phyloP scores from a whole-genome alignment of 306 rosid genomes.

The Ceratonia siliqua region DNA sequence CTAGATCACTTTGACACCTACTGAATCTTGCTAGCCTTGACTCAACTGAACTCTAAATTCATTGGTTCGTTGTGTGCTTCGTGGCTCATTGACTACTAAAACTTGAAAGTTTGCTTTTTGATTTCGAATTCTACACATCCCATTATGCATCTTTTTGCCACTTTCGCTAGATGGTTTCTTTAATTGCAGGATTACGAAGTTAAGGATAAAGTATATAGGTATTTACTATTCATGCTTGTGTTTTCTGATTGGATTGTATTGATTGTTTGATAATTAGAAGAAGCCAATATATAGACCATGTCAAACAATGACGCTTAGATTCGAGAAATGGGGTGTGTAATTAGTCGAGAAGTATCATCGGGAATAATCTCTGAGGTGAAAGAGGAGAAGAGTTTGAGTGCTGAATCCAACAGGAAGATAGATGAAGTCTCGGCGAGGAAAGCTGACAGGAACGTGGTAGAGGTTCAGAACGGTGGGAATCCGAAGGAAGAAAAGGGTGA shows the following conservation, averaged over 20 bases:
- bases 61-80: not conserved
- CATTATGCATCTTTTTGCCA: slow-evolving; percentile 21
- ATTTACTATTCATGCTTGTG: not conserved
- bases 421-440: slow-evolving; percentile 57
- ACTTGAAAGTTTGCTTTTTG: slow-evolving; percentile 14
- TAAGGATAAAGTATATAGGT: not conserved
- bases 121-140: slow-evolving; percentile 28
- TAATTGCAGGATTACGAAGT: slow-evolving; percentile 21
- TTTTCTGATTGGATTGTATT: slow-evolving; percentile 40
- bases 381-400: slow-evolving; percentile 56
- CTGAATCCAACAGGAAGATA: slow-evolving; percentile 52
- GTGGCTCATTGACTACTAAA: slow-evolving; percentile 27
- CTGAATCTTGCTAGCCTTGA: slow-evolving; percentile 41
- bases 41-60: slow-evolving; percentile 24
- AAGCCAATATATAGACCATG: slow-evolving; percentile 37
- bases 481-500: slow-evolving; percentile 54
- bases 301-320: slow-evolving; percentile 64
- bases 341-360: slow-evolving; percentile 70
- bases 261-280: slow-evolving; percentile 29
- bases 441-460: slow-evolving; percentile 42
- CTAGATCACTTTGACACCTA: slow-evolving; percentile 36
- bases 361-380: slow-evolving; percentile 59
- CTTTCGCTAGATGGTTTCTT: slow-evolving; percentile 20
- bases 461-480: slow-evolving; percentile 53
- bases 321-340: slow-evolving; percentile 83